phyloP scores from a whole-genome alignment of 2,329 filamentous ascomycete species.

The Fusarium paranaense region DNA sequence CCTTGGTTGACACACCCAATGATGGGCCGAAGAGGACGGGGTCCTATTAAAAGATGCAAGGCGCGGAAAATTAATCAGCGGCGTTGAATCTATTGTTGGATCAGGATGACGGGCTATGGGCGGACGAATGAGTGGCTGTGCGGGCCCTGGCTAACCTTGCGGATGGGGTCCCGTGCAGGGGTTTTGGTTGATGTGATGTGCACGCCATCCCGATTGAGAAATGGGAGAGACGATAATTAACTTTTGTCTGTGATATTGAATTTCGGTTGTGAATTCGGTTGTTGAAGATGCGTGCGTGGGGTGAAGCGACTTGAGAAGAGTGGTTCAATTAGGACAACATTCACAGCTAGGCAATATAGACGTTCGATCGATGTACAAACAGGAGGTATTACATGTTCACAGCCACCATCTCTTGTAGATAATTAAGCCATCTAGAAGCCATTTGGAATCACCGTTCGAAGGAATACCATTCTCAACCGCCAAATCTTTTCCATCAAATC shows the following conservation, averaged over 20 bases:
- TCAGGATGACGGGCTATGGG: neutral
- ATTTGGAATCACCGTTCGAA: neutral
- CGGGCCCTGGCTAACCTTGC: neutral
- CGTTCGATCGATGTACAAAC: neutral
- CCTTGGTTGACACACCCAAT: neutral
- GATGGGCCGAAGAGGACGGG: neutral
- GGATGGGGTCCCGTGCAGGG: neutral
- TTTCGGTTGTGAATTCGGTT: neutral
- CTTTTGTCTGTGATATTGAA: neutral
- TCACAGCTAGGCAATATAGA: neutral
- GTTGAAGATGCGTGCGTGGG: neutral
- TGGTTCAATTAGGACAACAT: neutral
- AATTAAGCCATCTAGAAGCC: neutral
- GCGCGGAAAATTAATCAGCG: conserved; percentile 1
- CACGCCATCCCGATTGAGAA: neutral
- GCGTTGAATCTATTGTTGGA: conserved; percentile 1
- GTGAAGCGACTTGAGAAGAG: neutral
- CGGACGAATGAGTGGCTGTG: neutral
- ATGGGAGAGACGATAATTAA: neutral
- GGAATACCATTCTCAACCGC: neutral
- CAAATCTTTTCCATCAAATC: neutral
- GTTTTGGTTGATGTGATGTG: neutral
- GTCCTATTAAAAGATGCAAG: conserved; percentile 2
- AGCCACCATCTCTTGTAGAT: neutral
- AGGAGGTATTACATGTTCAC: neutral